phyloP scores from a whole-genome alignment of 1,284 basidiomycete genomes.

The Butyriboletus appendiculatus region DNA sequence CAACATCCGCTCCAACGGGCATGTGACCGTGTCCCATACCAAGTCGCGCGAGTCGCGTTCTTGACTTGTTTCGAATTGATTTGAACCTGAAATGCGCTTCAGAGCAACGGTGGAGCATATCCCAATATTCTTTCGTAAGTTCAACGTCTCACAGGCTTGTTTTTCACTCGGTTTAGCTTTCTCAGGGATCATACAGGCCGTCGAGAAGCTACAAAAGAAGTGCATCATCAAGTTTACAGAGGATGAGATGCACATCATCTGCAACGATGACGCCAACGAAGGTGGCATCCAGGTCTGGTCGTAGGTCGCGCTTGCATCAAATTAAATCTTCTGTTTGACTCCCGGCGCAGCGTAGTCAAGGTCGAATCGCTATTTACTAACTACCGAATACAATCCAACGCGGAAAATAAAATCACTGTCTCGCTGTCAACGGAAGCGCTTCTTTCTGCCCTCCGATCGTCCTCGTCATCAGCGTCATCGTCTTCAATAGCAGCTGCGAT shows the following conservation, averaged over 20 bases:
- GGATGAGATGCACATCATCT: constrained; percentile 80
- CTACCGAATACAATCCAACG: constrained; percentile 88
- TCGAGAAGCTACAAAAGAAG: constrained; percentile 83
- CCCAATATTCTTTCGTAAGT: constrained; percentile 57
- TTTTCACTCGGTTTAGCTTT: background rate
- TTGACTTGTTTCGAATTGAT: background rate
- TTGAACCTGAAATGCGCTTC: constrained; percentile 62
- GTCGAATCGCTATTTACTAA: constrained; percentile 74
- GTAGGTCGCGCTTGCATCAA: constrained; percentile 47
- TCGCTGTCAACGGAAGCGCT: constrained; percentile 74
- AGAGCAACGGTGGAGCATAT: constrained; percentile 63
- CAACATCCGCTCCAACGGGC: constrained; percentile 7
- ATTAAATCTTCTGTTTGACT: background rate
- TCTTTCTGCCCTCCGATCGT: constrained; percentile 71
- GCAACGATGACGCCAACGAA: constrained; percentile 75
- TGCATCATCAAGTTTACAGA: constrained; percentile 82
- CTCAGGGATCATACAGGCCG: constrained; percentile 69
- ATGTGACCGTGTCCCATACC: constrained; percentile 26
- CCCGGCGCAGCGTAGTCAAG: constrained; percentile 52
- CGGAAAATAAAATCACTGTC: constrained; percentile 81
- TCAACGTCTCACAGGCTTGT: background rate
- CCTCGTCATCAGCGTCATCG: constrained; percentile 46
- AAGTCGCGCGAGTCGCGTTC: constrained; percentile 11
- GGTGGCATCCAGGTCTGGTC: constrained; percentile 93
- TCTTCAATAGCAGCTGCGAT: constrained; percentile 32